Base-by-base conservation (phyloP, 164 flowering plant genomes). In the Tinospora cordifolia region DNA sequence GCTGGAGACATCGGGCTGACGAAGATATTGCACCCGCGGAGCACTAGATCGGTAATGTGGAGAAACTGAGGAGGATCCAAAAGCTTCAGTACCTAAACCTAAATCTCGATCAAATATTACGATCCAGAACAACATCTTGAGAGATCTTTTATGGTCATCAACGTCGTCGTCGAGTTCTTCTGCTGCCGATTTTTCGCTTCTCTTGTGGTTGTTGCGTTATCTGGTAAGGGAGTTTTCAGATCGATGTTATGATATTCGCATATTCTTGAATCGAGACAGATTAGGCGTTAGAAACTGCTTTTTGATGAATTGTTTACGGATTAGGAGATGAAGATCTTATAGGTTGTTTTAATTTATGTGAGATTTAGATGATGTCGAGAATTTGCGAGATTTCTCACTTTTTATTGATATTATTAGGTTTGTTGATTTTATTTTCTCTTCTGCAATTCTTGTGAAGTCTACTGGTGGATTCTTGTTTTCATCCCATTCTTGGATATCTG, bases 151-250 rank as follows among this genome's bases (percentile, higher is more conserved):
- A 9, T n/a, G n/a, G n/a, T n/a, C n/a, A n/a, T n/a, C n/a, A n/a
- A n/a, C n/a, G n/a, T 54, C 21, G 1, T 21, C 8, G 1, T 5
- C 24, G n/a, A n/a, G n/a, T n/a, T 1, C 27, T 22, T 2, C 44
- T 12, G 22, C 15, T 7, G 14, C 7, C 0, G 13, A 24, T 44
- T n/a, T 25, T 65, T 40, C 27, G 26, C 14, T 40, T n/a, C 66
- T 63, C 51, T 22, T 65, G 9, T 66, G 51, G 68, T 66, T 11
- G 41, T 38, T 17, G 15, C 15, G 8, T 66, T 66, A 8, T 14
- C 54, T 21, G 68, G 68, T 66, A 66, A 40, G 34, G 11, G 11
- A 13, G 15, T 4, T 62, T 65, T 65, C 26, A 34, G 66, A 63
- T 63, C 41, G 44, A 36, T 36, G 24, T 34, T n/a, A 30, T 63